Conservation (phyloP, 202 grass and related monocot species). For the Panicum hallii region DNA sequence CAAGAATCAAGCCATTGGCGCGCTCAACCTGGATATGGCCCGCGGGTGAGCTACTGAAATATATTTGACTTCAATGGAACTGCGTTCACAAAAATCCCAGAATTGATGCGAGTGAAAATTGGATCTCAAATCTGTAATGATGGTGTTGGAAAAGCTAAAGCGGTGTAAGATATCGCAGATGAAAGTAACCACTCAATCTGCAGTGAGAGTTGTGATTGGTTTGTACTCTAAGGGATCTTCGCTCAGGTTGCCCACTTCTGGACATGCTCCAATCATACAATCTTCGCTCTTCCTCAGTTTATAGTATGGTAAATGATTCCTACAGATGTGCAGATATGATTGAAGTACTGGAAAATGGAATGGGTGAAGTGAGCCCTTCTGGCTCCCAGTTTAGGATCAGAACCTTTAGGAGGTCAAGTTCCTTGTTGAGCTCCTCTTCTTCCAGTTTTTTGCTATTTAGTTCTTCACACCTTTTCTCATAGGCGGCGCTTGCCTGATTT, state of each 20-base stretch:
- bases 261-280: conserved; percentile 95
- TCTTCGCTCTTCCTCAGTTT: conserved; percentile 84
- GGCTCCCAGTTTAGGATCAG: conserved; percentile 6
- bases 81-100: no score
- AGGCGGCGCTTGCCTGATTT: conserved; percentile 68
- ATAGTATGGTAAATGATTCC: conserved; percentile 89
- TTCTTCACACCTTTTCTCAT: conserved; percentile 74
- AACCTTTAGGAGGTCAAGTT: conserved; percentile 83
- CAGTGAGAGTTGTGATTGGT: no score
- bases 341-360: conserved; percentile 15
- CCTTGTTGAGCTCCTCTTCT: conserved; percentile 71
- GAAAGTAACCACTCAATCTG: no score
- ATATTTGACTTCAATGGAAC: no score
- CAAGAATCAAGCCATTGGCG: no score
- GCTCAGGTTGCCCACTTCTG: conserved; percentile 76
- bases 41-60: no score
- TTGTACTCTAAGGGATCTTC: conserved; percentile 65
- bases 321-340: conserved; percentile 28
- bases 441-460: conserved; percentile 76
- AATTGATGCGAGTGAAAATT: no score
- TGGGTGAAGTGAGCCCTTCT: background rate
- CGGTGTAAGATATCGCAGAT: no score
- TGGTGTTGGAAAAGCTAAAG: no score
- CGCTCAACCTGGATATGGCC: no score
- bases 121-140: no score